These are phyloP conservation scores for Bothia castanella DNA, from an alignment of 1,284 basidiomycete species.

Conservation along the genomic window DNA sequence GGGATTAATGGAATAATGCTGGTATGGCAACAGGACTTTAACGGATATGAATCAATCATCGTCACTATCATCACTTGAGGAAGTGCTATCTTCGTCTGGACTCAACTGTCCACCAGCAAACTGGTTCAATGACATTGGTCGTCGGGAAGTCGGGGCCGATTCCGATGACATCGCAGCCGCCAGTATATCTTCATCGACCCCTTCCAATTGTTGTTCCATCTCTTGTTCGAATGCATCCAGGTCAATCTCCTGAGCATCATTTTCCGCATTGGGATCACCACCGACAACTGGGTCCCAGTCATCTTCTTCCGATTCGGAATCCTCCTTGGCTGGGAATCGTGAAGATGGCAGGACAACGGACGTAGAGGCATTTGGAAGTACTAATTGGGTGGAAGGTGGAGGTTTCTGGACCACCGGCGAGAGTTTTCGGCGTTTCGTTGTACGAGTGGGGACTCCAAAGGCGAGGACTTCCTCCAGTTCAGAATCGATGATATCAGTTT, in stretches of 20 bases:
- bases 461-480: slow-evolving; percentile 41
- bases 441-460: slow-evolving; percentile 36
- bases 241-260: slow-evolving; percentile 45
- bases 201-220: slow-evolving; percentile 44
- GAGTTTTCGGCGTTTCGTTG: slow-evolving; percentile 38
- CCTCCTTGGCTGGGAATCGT: slow-evolving; percentile 23
- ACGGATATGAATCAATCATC: slow-evolving; percentile 44
- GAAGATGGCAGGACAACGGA: slow-evolving; percentile 34
- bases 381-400: slow-evolving; percentile 35
- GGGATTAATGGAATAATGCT: slow-evolving; percentile 1
- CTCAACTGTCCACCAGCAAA: slow-evolving; percentile 42
- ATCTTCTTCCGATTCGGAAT: slow-evolving; percentile 54
- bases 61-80: slow-evolving; percentile 66
- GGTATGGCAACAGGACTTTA: slow-evolving; percentile 3
- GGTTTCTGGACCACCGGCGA: slow-evolving; percentile 35
- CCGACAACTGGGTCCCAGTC: slow-evolving; percentile 49
- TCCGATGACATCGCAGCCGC: slow-evolving; percentile 42
- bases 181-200: slow-evolving; percentile 38
- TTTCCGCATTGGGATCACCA: slow-evolving; percentile 34
- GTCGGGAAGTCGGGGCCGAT: slow-evolving; percentile 29
- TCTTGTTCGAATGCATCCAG: slow-evolving; percentile 47
- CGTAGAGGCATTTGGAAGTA: slow-evolving; percentile 42
- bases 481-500: slow-evolving; percentile 32
- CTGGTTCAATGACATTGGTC: slow-evolving; percentile 53
- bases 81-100: slow-evolving; percentile 55